Evolutionary conservation across 1,139 yeast species (phyloP), one percentile per base, ranked within the genome.

Genomic region (Zygoascus sp.): DNA sequence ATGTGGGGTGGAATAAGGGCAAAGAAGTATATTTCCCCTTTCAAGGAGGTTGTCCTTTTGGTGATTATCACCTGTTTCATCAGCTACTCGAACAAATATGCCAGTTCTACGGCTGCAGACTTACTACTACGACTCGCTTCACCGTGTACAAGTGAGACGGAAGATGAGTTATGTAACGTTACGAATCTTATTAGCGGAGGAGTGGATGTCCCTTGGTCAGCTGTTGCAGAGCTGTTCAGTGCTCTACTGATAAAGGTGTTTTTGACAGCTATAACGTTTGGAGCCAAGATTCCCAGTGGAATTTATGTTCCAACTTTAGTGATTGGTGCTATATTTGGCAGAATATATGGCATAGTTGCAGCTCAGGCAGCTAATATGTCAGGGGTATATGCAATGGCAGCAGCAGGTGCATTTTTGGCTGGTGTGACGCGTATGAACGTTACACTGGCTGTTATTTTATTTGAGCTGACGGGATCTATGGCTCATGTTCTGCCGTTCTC

Each of bases 261-360:
- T 1, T 63, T 80, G 28, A 79, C 83, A 0, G 68, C 74, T 23
- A 59, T 79, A 9, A 77, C 84, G 0, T 78, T 79, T 61, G 87
- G 87, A 1, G 62, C 79, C 48, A 80, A 79, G 56, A 67, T 81
- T 2, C 87, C 87, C 0, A 74, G 80, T 47, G 87, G 87, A 19
- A 77, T 81, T 19, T 81, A 81, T 58, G 82, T 81, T 0, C 87
- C 87, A 1, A 76, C 83, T 1, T 79, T 81, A 85, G 83, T 80
- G 1, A 70, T 75, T 46, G 87, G 87, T 6, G 85, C 86, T 0
- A 63, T 81, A 13, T 79, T 77, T 64, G 87, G 87, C 0, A 61
- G 84, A 22, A 36, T 47, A 5, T 46, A 45, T 13, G 52, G 49
- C 7, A 40, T 49, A 8, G 37, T 28, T 6, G 40, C 32, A 16